Evolutionary conservation across 1,139 yeast species (phyloP).

Genomic region (Blastobotrys serpentis): DNA sequence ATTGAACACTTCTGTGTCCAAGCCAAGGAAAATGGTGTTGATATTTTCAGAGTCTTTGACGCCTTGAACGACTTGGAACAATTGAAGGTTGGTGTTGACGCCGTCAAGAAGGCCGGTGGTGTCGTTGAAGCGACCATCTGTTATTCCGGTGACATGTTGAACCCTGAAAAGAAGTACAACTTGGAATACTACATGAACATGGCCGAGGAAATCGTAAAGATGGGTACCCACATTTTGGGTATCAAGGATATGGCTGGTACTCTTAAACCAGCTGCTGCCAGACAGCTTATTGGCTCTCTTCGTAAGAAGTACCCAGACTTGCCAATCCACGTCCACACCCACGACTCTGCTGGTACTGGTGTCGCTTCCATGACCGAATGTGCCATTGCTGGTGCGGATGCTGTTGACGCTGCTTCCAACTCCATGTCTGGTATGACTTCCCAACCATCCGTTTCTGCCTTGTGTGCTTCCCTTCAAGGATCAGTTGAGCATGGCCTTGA

Average conservation of each 20-base stretch:
- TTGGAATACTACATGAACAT: conserved; percentile 81
- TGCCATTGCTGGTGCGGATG: conserved; percentile 96
- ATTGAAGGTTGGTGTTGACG: conserved; percentile 95
- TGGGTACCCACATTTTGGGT: conserved; percentile 97
- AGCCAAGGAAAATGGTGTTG: conserved; percentile 96
- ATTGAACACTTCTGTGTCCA: conserved; percentile 93
- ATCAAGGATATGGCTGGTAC: conserved; percentile 99
- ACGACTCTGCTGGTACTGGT: conserved; percentile 99
- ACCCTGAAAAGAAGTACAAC: conserved; percentile 92
- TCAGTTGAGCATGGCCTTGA: conserved; percentile 73
- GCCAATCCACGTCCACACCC: conserved; percentile 98
- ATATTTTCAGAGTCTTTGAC: conserved; percentile 95
- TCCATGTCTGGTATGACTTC: conserved; percentile 98
- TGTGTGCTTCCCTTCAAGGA: conserved; percentile 89
- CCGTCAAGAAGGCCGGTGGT: conserved; percentile 97
- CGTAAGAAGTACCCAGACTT: conserved; percentile 86
- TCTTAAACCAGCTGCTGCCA: conserved; percentile 92
- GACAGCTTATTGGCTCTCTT: conserved; percentile 69
- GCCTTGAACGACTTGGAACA: conserved; percentile 96
- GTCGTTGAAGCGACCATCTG: conserved; percentile 98
- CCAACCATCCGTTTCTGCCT: conserved; percentile 93
- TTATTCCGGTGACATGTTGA: conserved; percentile 98
- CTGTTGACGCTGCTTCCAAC: conserved; percentile 95
- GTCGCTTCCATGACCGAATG: conserved; percentile 95
- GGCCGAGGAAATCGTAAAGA: conserved; percentile 77